Conservation (phyloP, 73 alveolate genomes). For the Blepharisma japonicum region DNA sequence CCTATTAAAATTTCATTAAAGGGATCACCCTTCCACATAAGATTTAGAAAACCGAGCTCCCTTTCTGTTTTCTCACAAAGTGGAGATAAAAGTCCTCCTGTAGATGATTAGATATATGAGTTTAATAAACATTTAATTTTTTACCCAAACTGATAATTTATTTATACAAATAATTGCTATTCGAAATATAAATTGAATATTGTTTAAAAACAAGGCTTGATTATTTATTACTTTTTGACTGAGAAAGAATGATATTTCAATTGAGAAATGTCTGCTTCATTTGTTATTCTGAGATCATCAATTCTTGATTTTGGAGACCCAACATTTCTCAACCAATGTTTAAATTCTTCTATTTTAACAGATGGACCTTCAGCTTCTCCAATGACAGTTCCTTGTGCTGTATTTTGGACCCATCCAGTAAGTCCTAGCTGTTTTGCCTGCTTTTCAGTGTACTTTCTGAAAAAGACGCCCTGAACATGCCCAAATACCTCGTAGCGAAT, state of each 20-base stretch:
- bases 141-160: too few relatives aligned
- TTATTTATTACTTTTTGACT: too few relatives aligned
- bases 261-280: too few relatives aligned
- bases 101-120: background rate
- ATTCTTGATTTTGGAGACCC: background rate
- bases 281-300: background rate
- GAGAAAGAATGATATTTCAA: too few relatives aligned
- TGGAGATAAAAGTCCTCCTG: slow-evolving; percentile 29
- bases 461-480: slow-evolving; percentile 40
- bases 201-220: too few relatives aligned
- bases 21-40: background rate
- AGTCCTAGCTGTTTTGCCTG: slow-evolving; percentile 35
- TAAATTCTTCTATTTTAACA: background rate
- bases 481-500: slow-evolving; percentile 27
- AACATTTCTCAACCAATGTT: background rate
- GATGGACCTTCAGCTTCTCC: slow-evolving; percentile 44
- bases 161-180: too few relatives aligned
- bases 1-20: background rate
- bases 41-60: background rate
- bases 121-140: too few relatives aligned
- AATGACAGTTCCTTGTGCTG: slow-evolving; percentile 35
- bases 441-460: slow-evolving; percentile 31
- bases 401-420: slow-evolving; percentile 43
- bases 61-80: background rate
- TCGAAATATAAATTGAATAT: too few relatives aligned